Conservation (phyloP, 2,329 filamentous ascomycete species). For the Metarhizium guizhouense region DNA sequence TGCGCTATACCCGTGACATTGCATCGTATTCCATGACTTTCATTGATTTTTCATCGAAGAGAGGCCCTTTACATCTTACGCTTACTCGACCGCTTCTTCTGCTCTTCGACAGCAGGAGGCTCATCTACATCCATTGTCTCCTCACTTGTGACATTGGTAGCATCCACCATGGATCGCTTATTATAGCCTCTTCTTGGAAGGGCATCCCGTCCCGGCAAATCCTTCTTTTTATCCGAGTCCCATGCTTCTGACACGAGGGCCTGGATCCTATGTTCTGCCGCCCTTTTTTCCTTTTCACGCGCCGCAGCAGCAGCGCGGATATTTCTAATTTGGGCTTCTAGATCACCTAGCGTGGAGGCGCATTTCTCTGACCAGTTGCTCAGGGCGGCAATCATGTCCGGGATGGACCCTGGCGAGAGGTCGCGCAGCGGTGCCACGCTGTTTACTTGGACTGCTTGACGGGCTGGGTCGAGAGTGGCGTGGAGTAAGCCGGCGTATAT, state of each 20-base stretch:
- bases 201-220: conserved; percentile 15
- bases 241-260: conserved; percentile 38
- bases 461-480: conserved; percentile 74
- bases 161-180: conserved; percentile 33
- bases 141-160: conserved; percentile 32
- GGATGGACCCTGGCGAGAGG: conserved; percentile 63
- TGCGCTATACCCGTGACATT: background rate
- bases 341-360: conserved; percentile 58
- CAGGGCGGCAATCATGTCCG: conserved; percentile 58
- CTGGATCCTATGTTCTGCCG: conserved; percentile 39
- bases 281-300: conserved; percentile 40
- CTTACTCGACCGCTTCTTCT: conserved; percentile 41
- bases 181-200: conserved; percentile 17
- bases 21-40: conserved; percentile 3
- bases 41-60: background rate
- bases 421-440: conserved; percentile 82
- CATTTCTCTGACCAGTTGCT: conserved; percentile 73
- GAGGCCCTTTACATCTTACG: conserved; percentile 39
- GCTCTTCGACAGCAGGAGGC: conserved; percentile 36
- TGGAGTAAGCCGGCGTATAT: conserved; percentile 79
- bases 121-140: conserved; percentile 50
- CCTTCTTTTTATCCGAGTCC: conserved; percentile 28
- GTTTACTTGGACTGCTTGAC: conserved; percentile 65
- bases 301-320: conserved; percentile 52
- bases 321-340: conserved; percentile 64